Evolutionary conservation across 345 rosid genomes (phyloP), one percentile per base, ranked within the genome.

Genomic region (Odontarrhena argentea): DNA sequence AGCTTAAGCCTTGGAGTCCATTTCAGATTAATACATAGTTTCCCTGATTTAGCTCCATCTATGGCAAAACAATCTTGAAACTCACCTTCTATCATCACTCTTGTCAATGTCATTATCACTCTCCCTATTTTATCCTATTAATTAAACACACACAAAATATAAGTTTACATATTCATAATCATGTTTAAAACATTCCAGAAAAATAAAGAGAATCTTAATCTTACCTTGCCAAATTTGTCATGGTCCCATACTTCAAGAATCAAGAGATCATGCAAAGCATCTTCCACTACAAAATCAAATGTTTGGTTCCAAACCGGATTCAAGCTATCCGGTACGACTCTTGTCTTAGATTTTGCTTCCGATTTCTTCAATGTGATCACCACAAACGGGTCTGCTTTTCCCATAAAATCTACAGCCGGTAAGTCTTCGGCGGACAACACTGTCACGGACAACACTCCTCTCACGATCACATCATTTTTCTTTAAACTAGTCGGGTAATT

Each of bases 231-330:
- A 58, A 91, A 94, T 15, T 92, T 84, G 69, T 88, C 96, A 56
- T 88, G 96, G 58, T 94, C 99, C 77, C 80, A 91, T 1, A 91
- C 82, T 66, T 91, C 96, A 42, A 84, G 8, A 18, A 86, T 79
- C 49, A 94, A 51, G 77, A 94, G 84, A 63, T 94, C 99, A 56
- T 87, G 99, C 43, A 85, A 73, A 34, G 84, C 99, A 81, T 88
- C 89, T 85, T 91, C 99, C 65, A 91, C 99, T 25, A 94, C 95
- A 45, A 91, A 84, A 68, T 91, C 97, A 69, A 94, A 91, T 2
- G 99, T 87, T 54, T 88, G 97, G 68, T 94, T 88, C 99, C 99
- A 94, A 36, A 88, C 88, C 6, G 99, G 97, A 81, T 94, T 85
- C 66, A 94, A 78, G 64, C 78, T 84, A 38, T 88, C 82, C 28